These are phyloP conservation scores for Schizosaccharomyces pombe DNA, from an alignment of 805 yeast species.

Conservation along the genomic window ASM294v3 CU329670.1:4611001-4611500, in stretches of 20 bases:
- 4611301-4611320: background rate
- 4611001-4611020: background rate
- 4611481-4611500: too few relatives aligned
- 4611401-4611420: too few relatives aligned
- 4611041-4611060: background rate
- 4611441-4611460: too few relatives aligned
- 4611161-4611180: conserved; percentile 1
- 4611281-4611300: background rate
- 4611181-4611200: conserved; percentile 3
- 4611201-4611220: background rate
- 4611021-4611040: background rate
- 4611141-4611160: background rate
- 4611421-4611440: too few relatives aligned
- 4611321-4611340: background rate
- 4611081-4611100: conserved; percentile 1
- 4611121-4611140: background rate
- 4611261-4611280: background rate
- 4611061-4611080: conserved; percentile 3
- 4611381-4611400: too few relatives aligned
- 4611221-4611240: background rate
- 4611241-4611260: background rate
- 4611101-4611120: background rate
- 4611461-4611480: too few relatives aligned
- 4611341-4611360: background rate
- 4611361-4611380: too few relatives aligned